Conservation (phyloP, 2,329 filamentous ascomycete species). For the Phialemoniopsis sp. region DNA sequence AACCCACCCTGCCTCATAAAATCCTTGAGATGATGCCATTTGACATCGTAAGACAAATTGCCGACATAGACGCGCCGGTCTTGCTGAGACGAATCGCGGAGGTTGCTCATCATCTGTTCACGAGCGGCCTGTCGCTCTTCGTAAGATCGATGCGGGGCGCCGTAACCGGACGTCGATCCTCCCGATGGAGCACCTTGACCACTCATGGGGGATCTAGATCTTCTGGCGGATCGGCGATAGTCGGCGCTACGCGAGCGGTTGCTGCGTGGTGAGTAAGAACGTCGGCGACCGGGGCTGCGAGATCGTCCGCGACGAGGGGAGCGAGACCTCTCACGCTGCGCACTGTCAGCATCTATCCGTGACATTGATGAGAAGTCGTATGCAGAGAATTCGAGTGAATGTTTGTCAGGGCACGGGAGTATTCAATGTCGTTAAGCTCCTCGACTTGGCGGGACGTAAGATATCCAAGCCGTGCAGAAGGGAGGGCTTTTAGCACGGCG, state of each 20-base stretch:
- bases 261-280: slow-evolving; percentile 75
- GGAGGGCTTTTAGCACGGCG: too few species aligned
- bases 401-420: too few species aligned
- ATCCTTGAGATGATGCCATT: slow-evolving; percentile 99
- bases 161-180: slow-evolving; percentile 65
- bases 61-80: slow-evolving; percentile 99
- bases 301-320: slow-evolving; percentile 77
- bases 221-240: slow-evolving; percentile 67
- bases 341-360: slow-evolving; percentile 21
- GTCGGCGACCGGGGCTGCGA: slow-evolving; percentile 74
- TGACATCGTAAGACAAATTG: slow-evolving; percentile 98
- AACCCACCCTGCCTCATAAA: slow-evolving; percentile 98
- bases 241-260: slow-evolving; percentile 73
- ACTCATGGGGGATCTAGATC: slow-evolving; percentile 85
- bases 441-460: too few species aligned
- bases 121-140: slow-evolving; percentile 82
- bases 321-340: slow-evolving; percentile 78
- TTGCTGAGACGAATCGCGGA: slow-evolving; percentile 93
- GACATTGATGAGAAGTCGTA: slow-evolving; percentile 9
- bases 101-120: slow-evolving; percentile 93
- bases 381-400: too few species aligned
- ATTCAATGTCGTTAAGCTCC: too few species aligned
- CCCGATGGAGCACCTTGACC: slow-evolving; percentile 64
- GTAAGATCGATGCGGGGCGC: slow-evolving; percentile 68
- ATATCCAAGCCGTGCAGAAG: too few species aligned